Evolutionary conservation across 208 protist genomes (phyloP).

Genomic region (Leishmania gerbilli): DNA sequence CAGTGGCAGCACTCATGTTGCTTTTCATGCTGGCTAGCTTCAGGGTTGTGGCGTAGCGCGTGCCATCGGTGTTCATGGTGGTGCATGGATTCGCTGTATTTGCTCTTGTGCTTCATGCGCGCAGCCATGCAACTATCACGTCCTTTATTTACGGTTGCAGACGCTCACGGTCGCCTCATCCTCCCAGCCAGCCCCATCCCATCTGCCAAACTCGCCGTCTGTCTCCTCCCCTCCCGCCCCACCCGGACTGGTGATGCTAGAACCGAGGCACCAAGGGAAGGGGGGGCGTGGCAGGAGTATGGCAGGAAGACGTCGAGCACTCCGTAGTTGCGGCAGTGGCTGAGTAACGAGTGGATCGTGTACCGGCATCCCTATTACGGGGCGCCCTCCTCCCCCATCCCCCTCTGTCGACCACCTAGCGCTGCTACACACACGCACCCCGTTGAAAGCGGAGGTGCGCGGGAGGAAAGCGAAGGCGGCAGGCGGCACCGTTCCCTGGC

Average conservation of each 20-base stretch:
- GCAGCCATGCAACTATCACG: not conserved
- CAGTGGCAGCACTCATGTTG: slow-evolving; percentile 16
- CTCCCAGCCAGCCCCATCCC: not conserved
- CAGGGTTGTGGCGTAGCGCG: not conserved
- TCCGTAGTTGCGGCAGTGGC: not conserved
- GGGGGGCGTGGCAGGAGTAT: not conserved
- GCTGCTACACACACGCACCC: not conserved
- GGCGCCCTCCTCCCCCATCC: not conserved
- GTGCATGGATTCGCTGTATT: not conserved
- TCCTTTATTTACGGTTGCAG: not conserved
- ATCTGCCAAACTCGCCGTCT: not conserved
- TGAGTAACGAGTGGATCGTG: not conserved
- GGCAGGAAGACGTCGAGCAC: not conserved
- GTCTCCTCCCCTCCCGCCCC: not conserved
- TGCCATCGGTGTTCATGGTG: not conserved
- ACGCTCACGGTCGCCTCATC: not conserved
- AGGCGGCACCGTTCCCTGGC: not conserved
- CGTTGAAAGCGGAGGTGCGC: not conserved
- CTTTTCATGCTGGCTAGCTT: slow-evolving; percentile 17
- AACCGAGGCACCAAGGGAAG: not conserved
- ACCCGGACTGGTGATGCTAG: not conserved
- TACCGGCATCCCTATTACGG: not conserved
- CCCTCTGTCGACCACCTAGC: not conserved
- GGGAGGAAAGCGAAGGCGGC: not conserved
- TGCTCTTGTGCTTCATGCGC: not conserved